These are phyloP conservation scores for Zea mays DNA, from an alignment of 176 grass and related monocot genomes.

Conservation along the genomic window Zm-B73-REFERENCE-NAM-5.0 NC_050100.1:208551501-208552000, in stretches of 20 bases:
- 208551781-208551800: neutral
- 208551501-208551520: slow-evolving; percentile 80
- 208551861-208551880: neutral
- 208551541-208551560: slow-evolving; percentile 90
- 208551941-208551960: neutral
- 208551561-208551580: slow-evolving; percentile 56
- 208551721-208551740: neutral
- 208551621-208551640: slow-evolving; percentile 26
- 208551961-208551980: neutral
- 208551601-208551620: neutral
- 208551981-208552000: too few relatives aligned
- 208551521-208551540: slow-evolving; percentile 88
- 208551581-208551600: neutral
- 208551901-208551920: slow-evolving; percentile 14
- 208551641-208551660: slow-evolving; percentile 3
- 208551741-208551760: slow-evolving; percentile 28
- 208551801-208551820: neutral
- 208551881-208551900: slow-evolving; percentile 29
- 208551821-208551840: slow-evolving; percentile 1
- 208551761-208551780: neutral
- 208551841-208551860: slow-evolving; percentile 23
- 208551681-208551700: slow-evolving; percentile 13
- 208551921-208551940: neutral
- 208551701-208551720: slow-evolving; percentile 17
- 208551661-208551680: neutral